Conservation (phyloP, 441 rosid genomes). For the Mallotus repandus region DNA sequence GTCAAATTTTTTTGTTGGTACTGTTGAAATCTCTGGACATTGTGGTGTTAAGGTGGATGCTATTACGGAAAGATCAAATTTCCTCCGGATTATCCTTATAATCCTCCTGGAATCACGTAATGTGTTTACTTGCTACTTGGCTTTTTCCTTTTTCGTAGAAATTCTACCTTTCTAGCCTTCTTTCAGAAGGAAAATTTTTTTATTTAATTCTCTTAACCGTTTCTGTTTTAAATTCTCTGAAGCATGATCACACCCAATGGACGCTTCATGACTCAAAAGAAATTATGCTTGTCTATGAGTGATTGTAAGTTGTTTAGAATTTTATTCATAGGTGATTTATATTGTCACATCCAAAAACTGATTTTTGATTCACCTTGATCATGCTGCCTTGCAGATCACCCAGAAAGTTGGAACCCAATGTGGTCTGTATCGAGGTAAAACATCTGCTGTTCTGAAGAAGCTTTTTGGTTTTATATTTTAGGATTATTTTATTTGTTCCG, state of each 20-base stretch:
- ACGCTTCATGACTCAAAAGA: slow-evolving; percentile 92
- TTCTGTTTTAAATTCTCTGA: slow-evolving; percentile 17
- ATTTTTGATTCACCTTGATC: slow-evolving; percentile 13
- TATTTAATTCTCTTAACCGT: slow-evolving; percentile 2
- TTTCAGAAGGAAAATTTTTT: background rate
- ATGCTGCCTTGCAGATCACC: slow-evolving; percentile 70
- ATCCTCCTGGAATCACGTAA: slow-evolving; percentile 98
- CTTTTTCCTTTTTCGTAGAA: background rate
- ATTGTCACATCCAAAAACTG: background rate
- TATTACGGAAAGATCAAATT: slow-evolving; percentile 97
- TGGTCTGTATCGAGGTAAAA: slow-evolving; percentile 97
- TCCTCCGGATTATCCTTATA: slow-evolving; percentile 93
- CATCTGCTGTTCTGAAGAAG: slow-evolving; percentile 4
- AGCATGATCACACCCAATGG: slow-evolving; percentile 99
- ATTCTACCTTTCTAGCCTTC: slow-evolving; percentile 7
- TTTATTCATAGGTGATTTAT: background rate
- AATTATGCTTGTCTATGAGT: slow-evolving; percentile 97
- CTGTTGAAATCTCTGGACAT: slow-evolving; percentile 16
- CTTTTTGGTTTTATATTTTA: background rate
- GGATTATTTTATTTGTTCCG: background rate
- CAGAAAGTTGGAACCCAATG: slow-evolving; percentile 99
- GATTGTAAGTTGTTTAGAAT: slow-evolving; percentile 65
- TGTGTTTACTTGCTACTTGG: slow-evolving; percentile 16
- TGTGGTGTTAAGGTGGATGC: slow-evolving; percentile 59
- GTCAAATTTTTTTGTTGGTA: slow-evolving; percentile 17